Base-by-base conservation (phyloP, 2,329 filamentous ascomycete species). In the Monilinia vaccinii-corymbosi region DNA sequence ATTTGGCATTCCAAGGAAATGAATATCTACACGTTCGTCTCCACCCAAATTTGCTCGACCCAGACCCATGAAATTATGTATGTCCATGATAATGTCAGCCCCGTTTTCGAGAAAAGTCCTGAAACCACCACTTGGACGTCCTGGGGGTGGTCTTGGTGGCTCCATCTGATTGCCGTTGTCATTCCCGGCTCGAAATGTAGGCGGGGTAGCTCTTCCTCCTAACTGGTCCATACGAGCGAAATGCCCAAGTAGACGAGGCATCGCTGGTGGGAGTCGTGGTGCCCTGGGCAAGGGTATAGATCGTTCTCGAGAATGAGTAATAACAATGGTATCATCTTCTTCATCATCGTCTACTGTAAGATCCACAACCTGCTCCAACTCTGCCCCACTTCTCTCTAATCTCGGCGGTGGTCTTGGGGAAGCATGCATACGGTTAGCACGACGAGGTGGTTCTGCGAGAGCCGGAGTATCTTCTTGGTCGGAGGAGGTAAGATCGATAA, bases 291-390 rank as follows among this genome's bases (percentile, higher is more conserved):
- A 32, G 44, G 53, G 58, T 48, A 57, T 31, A 49, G 58, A 49
- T 42, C 34, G 44, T 46, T 62, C 55, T 21, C 62, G 53, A 45
- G 53, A 50, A 55, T 62, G 45, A 16, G 48, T 52, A 16, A 60
- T 50, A 25, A 57, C 47, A 40, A 62, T 49, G 45, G 38, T 34
- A 32, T 55, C 51, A 44, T 62, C 56, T 16, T 40, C 48, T 11
- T 75, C 73, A 13, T 72, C 71, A 61, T 82, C 79, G 31, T 71
- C 72, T 45, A 28, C 49, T 3, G 81, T 83, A 11, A 83, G 74
- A 66, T 83, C 81, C 57, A 83, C 81, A 32, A 82, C 71, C 21
- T 67, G 62, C n/a, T 56, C 62, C 13, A 70, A 28, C 9, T 57
- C 61, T 25, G 64, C 63, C 64, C 71, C 67, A 56, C 65, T 70